Evolutionary conservation across 352 stramenopile species (phyloP).

Genomic region (Phytophthora foliorum): DNA sequence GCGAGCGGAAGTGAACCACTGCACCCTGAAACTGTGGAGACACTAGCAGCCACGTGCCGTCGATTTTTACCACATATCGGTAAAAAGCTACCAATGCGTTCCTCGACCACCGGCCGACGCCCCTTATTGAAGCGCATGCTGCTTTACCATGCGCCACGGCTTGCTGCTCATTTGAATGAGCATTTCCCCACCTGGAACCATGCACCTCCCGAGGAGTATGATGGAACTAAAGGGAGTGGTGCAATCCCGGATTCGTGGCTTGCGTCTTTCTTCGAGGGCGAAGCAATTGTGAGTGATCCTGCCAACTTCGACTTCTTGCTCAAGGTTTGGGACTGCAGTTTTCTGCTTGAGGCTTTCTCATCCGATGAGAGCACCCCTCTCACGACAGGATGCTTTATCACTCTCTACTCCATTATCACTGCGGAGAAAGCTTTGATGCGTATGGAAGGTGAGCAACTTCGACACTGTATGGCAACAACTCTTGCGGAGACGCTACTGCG

Average conservation of each 20-base stretch:
- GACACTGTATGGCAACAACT: conserved; percentile 72
- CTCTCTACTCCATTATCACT: conserved; percentile 63
- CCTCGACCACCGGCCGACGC: conserved; percentile 48
- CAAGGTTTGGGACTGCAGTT: conserved; percentile 78
- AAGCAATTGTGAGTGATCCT: conserved; percentile 39
- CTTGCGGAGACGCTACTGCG: conserved; percentile 60
- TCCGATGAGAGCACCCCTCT: conserved; percentile 22
- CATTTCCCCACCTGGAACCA: conserved; percentile 78
- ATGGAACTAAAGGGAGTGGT: conserved; percentile 27
- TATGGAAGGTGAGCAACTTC: conserved; percentile 79
- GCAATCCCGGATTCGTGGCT: conserved; percentile 78
- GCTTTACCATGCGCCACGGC: conserved; percentile 74
- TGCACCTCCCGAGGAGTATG: conserved; percentile 29
- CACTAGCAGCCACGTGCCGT: conserved; percentile 53
- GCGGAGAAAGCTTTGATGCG: conserved; percentile 72
- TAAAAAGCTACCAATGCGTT: conserved; percentile 39
- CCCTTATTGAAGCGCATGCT: conserved; percentile 74
- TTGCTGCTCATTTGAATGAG: conserved; percentile 83
- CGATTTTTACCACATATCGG: conserved; percentile 62
- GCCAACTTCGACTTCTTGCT: conserved; percentile 65
- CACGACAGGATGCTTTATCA: conserved; percentile 38
- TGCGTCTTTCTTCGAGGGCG: conserved; percentile 78
- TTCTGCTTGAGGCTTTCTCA: conserved; percentile 53
- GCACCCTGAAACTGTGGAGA: conserved; percentile 67
- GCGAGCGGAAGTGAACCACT: conserved; percentile 77